Conservation (phyloP, 441 rosid genomes). For the Pelargonium fulgidum region DNA sequence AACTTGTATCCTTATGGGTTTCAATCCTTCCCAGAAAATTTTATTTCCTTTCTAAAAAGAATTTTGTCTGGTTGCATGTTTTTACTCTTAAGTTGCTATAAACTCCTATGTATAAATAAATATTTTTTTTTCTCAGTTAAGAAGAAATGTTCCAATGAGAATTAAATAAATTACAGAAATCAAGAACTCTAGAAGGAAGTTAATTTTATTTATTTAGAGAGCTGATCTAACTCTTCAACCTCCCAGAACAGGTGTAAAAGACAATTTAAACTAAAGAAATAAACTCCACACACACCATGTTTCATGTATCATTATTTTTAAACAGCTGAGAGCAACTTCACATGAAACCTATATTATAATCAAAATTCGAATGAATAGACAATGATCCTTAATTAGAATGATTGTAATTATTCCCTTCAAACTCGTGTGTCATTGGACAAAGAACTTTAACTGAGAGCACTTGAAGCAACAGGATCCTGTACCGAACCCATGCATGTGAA, state of each 20-base stretch:
- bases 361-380: not conserved
- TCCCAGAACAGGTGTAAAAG: not conserved
- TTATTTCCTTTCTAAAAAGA: too few relatives aligned
- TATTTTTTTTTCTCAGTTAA: not conserved
- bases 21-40: too few relatives aligned
- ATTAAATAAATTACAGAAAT: not conserved
- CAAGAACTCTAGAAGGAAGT: not conserved
- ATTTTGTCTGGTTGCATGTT: not conserved
- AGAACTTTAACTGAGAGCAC: not conserved
- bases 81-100: not conserved
- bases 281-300: not conserved
- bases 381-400: not conserved
- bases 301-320: not conserved
- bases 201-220: not conserved
- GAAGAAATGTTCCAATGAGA: not conserved
- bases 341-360: constrained; percentile 2
- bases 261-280: not conserved
- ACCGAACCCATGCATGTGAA: not conserved
- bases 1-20: not conserved
- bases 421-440: not conserved
- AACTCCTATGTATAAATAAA: not conserved
- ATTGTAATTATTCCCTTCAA: not conserved
- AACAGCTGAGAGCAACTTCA: not conserved
- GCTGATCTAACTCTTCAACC: not conserved
- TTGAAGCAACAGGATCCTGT: constrained; percentile 1